Evolutionary conservation across 1,284 basidiomycete species (phyloP).

Genomic region (Naganishia liquefaciens): DNA sequence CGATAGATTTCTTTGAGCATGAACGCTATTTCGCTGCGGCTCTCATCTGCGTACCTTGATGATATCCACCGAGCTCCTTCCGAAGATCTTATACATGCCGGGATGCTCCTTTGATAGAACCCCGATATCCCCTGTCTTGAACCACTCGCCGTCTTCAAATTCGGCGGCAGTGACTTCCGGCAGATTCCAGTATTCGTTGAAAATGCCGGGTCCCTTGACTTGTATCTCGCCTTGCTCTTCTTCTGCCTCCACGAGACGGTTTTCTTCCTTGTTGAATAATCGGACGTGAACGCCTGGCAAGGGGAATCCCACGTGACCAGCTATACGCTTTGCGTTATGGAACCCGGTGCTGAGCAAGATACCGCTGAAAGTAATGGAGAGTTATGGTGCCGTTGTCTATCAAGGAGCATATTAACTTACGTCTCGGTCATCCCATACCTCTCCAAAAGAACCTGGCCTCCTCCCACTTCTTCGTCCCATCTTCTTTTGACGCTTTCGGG

Average conservation of each 20-base stretch:
- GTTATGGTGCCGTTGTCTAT: too few relatives aligned
- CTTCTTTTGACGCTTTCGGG: constrained; percentile 46
- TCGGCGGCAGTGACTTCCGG: constrained; percentile 45
- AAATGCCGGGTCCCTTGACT: constrained; percentile 45
- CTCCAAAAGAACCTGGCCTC: constrained; percentile 47
- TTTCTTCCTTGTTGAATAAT: constrained; percentile 41
- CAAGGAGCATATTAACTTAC: not conserved
- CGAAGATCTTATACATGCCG: constrained; percentile 44
- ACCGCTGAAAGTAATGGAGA: constrained; percentile 27
- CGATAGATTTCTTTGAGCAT: constrained; percentile 29
- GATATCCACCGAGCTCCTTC: constrained; percentile 44
- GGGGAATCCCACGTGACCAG: constrained; percentile 47
- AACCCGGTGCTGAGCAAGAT: constrained; percentile 49
- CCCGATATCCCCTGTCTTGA: constrained; percentile 52
- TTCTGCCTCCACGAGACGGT: constrained; percentile 30
- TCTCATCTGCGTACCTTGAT: constrained; percentile 38
- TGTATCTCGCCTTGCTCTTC: constrained; percentile 47
- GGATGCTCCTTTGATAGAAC: constrained; percentile 37
- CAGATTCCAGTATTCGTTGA: constrained; percentile 48
- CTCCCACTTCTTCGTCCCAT: constrained; percentile 45
- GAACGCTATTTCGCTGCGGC: not conserved
- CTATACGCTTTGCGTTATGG: constrained; percentile 42
- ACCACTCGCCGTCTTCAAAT: constrained; percentile 46
- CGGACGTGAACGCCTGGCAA: constrained; percentile 44
- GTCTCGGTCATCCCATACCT: constrained; percentile 53